phyloP scores from a whole-genome alignment of 768 basidiomycete genomes.

The Mycena filopes region DNA sequence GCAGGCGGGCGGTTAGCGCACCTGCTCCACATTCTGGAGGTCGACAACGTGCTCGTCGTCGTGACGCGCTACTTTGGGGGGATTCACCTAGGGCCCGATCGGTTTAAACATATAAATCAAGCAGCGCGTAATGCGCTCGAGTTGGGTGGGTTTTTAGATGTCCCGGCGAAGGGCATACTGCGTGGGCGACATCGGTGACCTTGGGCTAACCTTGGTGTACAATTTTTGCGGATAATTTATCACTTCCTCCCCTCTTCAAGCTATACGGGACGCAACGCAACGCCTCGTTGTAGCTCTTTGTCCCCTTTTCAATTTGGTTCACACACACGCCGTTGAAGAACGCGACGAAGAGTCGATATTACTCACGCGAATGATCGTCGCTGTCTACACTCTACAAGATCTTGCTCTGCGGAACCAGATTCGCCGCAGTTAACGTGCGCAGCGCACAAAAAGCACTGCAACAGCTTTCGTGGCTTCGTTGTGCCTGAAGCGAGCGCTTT shows the following conservation, averaged over 20 bases:
- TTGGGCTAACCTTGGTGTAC: no score
- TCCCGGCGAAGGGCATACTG: constrained; percentile 20
- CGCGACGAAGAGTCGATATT: no score
- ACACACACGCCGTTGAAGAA: no score
- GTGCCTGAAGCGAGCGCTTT: no score
- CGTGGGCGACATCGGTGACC: constrained; percentile 28
- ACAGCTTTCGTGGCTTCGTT: no score
- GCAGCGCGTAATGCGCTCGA: constrained; percentile 93
- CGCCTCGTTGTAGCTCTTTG: no score
- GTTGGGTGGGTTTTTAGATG: constrained; percentile 85
- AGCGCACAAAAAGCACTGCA: no score
- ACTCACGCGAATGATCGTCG: no score
- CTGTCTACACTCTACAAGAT: no score
- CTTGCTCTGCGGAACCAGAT: no score
- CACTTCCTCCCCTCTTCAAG: not conserved
- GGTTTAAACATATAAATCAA: constrained; percentile 95
- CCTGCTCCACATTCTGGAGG: constrained; percentile 87
- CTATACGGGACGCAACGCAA: not conserved
- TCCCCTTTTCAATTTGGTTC: no score
- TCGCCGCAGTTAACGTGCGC: no score
- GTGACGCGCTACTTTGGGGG: constrained; percentile 97
- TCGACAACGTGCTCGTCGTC: constrained; percentile 86
- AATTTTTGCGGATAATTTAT: constrained; percentile 14
- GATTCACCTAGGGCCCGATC: constrained; percentile 87
- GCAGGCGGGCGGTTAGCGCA: constrained; percentile 93